These are phyloP conservation scores for Penicillium malachiteum DNA, from an alignment of 495 filamentous ascomycete genomes.

Conservation along the genomic window DNA sequence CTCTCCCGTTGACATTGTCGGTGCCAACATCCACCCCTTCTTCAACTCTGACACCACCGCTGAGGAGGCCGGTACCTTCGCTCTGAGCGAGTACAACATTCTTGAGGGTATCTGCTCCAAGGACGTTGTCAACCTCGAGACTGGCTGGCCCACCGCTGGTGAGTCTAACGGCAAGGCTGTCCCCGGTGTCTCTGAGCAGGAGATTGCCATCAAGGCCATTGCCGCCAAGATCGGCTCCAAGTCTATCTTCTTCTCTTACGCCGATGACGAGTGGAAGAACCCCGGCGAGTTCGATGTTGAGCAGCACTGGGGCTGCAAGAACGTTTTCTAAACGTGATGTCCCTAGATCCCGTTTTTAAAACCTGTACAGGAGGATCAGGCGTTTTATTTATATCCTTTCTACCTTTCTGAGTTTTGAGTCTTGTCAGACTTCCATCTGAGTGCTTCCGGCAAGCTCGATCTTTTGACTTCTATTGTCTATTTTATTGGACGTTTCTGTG, in stretches of 20 bases:
- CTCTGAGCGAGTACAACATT: conserved; percentile 60
- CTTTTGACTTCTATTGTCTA: conserved; percentile 29
- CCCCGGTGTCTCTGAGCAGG: conserved; percentile 66
- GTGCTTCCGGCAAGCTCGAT: conserved; percentile 1
- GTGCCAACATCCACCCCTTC: conserved; percentile 88
- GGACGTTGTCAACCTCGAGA: conserved; percentile 76
- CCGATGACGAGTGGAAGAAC: conserved; percentile 80
- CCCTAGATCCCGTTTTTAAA: conserved; percentile 19
- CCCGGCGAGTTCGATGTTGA: conserved; percentile 70
- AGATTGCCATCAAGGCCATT: conserved; percentile 67
- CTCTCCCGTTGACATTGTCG: conserved; percentile 69
- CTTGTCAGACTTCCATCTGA: neutral
- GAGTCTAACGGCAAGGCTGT: conserved; percentile 67
- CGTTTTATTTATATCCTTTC: conserved; percentile 26
- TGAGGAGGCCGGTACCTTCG: conserved; percentile 69
- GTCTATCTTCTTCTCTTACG: conserved; percentile 76
- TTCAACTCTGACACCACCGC: conserved; percentile 73
- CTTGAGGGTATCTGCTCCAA: conserved; percentile 67
- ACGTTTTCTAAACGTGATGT: conserved; percentile 45
- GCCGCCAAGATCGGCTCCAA: conserved; percentile 52
- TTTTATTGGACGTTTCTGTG: conserved; percentile 32
- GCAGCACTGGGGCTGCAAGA: conserved; percentile 69
- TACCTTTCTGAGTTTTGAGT: conserved; percentile 2
- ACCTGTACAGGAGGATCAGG: conserved; percentile 35
- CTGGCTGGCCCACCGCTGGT: conserved; percentile 82